These are phyloP conservation scores for Coniochaeta sp. DNA, from an alignment of 2,329 filamentous ascomycete species.

Conservation along the genomic window DNA sequence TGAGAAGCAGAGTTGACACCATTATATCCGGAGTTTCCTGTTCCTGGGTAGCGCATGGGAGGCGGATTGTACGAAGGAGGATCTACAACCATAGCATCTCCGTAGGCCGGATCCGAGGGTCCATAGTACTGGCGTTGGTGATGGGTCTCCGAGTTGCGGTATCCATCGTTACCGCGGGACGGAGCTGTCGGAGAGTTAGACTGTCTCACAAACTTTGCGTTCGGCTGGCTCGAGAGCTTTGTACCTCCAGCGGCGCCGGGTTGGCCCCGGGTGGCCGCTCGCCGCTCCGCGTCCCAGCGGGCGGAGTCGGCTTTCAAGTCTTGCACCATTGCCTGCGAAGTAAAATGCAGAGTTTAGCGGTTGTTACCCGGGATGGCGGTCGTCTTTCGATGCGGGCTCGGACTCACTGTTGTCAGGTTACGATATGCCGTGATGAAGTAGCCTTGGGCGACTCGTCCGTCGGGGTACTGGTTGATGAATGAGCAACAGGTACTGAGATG, in stretches of 20 bases:
- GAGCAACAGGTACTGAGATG: neutral
- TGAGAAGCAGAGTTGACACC: slow-evolving; percentile 5
- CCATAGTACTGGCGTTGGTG: slow-evolving; percentile 11
- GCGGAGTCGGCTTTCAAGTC: slow-evolving; percentile 56
- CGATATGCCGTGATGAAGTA: slow-evolving; percentile 76
- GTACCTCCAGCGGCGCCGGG: slow-evolving; percentile 46
- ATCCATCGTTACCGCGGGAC: slow-evolving; percentile 27
- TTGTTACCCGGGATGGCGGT: neutral
- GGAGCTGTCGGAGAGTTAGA: slow-evolving; percentile 52
- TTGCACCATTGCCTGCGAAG: slow-evolving; percentile 53
- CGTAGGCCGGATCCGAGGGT: slow-evolving; percentile 3
- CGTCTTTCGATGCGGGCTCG: neutral
- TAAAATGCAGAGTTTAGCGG: neutral
- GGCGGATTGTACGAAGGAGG: neutral
- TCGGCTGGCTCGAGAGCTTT: slow-evolving; percentile 43
- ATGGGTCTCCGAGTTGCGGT: slow-evolving; percentile 18
- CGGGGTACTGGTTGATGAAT: slow-evolving; percentile 33
- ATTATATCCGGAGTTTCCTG: slow-evolving; percentile 6
- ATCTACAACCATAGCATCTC: slow-evolving; percentile 6
- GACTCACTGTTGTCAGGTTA: slow-evolving; percentile 67
- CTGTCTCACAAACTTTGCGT: slow-evolving; percentile 39
- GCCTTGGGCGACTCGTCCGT: slow-evolving; percentile 56
- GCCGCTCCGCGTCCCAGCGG: slow-evolving; percentile 54
- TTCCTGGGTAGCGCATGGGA: slow-evolving; percentile 5
- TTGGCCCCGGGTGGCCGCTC: slow-evolving; percentile 41